A percentile compares a stretch with the other conserved stretches of the same genome.
phyloP scores from a whole-genome alignment of 179 eudicot species.

The Drosera spatulata region DNA sequence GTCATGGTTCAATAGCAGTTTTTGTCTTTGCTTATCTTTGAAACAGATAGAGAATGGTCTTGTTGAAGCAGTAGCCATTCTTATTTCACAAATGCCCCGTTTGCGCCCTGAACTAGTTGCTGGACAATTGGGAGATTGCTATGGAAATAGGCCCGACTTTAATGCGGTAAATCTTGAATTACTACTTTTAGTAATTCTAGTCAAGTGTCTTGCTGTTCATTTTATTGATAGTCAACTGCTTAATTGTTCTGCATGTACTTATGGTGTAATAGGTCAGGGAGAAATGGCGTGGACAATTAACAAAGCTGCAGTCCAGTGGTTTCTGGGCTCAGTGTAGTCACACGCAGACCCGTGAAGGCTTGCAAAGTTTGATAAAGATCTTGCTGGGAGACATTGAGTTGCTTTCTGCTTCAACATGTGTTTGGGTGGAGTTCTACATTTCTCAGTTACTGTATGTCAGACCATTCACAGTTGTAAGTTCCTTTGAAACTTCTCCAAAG shows the following conservation, averaged over 20 bases:
- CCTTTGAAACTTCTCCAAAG: neutral
- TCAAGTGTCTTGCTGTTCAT: too few species aligned
- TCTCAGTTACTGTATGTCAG: conserved; percentile 76
- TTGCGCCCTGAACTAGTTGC: conserved; percentile 44
- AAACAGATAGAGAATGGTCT: conserved; percentile 90
- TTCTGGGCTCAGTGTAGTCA: conserved; percentile 93
- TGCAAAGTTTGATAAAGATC: conserved; percentile 73
- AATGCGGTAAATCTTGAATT: conserved; percentile 40
- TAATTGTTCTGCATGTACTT: neutral
- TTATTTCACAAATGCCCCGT: conserved; percentile 88
- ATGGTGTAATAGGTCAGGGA: conserved; percentile 67
- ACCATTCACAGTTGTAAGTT: conserved; percentile 87
- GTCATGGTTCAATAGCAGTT: neutral
- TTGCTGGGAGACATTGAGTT: conserved; percentile 65
- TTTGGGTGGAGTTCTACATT: conserved; percentile 82
- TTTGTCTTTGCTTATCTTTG: conserved; percentile 5
- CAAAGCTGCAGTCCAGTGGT: conserved; percentile 86
- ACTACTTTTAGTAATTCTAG: too few species aligned
- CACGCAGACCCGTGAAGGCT: conserved; percentile 54
- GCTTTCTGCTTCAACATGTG: conserved; percentile 53
- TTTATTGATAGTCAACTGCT: neutral
- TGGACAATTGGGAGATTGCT: conserved; percentile 77
- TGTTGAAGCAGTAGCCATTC: conserved; percentile 92
- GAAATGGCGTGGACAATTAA: conserved; percentile 80
- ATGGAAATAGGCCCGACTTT: conserved; percentile 64